These are phyloP conservation scores for Podochytrium sp. DNA, from an alignment of 192 early-diverging fungal genomes.

Conservation along the genomic window DNA sequence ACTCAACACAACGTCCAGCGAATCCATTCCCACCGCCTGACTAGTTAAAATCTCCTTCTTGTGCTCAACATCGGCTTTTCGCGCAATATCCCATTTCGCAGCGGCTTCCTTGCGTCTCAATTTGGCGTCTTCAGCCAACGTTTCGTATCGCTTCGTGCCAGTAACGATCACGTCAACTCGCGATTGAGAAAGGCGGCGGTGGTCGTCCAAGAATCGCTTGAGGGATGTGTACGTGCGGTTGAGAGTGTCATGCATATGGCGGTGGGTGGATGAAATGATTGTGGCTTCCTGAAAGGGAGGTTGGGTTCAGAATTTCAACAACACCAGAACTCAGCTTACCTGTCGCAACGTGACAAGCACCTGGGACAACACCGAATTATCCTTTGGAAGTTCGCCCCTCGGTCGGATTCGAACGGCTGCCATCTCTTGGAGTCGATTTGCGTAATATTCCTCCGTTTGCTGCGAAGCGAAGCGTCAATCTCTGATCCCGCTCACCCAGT, in stretches of 20 bases:
- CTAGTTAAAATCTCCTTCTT: slow-evolving; percentile 15
- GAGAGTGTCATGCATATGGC: slow-evolving; percentile 33
- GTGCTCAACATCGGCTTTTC: slow-evolving; percentile 26
- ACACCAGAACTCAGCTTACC: slow-evolving; percentile 3
- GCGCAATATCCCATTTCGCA: slow-evolving; percentile 27
- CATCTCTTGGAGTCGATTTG: slow-evolving; percentile 37
- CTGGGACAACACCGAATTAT: slow-evolving; percentile 31
- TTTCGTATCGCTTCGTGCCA: slow-evolving; percentile 15
- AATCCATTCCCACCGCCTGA: background rate
- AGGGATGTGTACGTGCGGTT: slow-evolving; percentile 15
- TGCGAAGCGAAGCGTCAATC: background rate
- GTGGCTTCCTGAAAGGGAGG: slow-evolving; percentile 31
- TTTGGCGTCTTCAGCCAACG: slow-evolving; percentile 29
- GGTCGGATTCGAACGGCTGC: background rate
- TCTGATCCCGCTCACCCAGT: background rate
- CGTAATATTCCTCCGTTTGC: slow-evolving; percentile 46
- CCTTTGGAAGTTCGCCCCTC: slow-evolving; percentile 20
- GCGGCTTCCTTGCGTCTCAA: slow-evolving; percentile 19
- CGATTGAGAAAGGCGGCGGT: slow-evolving; percentile 20
- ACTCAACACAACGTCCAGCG: slow-evolving; percentile 38
- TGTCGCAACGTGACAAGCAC: slow-evolving; percentile 30
- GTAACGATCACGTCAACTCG: slow-evolving; percentile 42
- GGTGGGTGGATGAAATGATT: slow-evolving; percentile 35
- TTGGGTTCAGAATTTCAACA: background rate
- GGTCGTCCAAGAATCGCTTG: slow-evolving; percentile 34